phyloP scores from a whole-genome alignment of 495 filamentous ascomycete species.

The Aspergillus hancockii region DNA sequence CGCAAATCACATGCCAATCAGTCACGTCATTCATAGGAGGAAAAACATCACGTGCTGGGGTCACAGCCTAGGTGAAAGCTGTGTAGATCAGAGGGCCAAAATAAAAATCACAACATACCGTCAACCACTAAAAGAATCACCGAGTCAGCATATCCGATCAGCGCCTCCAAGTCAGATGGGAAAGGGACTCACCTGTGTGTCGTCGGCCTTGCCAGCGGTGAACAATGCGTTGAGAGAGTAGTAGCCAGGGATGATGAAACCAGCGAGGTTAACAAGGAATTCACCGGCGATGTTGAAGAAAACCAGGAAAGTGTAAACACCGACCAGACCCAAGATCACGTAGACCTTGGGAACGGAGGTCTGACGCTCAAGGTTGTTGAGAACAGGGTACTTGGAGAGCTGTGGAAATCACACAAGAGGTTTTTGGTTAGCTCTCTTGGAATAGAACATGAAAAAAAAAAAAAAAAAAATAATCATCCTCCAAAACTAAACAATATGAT shows the following conservation, averaged over 20 bases:
- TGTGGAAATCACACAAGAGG: slow-evolving; percentile 33
- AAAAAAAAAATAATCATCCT: not conserved
- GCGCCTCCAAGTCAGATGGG: not conserved
- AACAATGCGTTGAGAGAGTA: slow-evolving; percentile 93
- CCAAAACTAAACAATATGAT: not conserved
- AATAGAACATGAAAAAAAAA: not conserved
- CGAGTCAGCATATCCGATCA: slow-evolving; percentile 14
- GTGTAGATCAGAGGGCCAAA: not conserved
- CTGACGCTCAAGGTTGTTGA: slow-evolving; percentile 97
- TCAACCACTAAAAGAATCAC: slow-evolving; percentile 57
- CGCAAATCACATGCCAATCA: slow-evolving; percentile 22
- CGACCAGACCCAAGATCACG: slow-evolving; percentile 78
- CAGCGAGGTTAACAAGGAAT: slow-evolving; percentile 94
- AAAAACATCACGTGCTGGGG: slow-evolving; percentile 23
- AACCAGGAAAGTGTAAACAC: slow-evolving; percentile 96
- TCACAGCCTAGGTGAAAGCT: slow-evolving; percentile 7
- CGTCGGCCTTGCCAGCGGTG: slow-evolving; percentile 75
- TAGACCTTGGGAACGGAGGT: slow-evolving; percentile 96
- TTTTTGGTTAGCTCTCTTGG: slow-evolving; percentile 6
- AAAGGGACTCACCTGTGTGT: slow-evolving; percentile 71
- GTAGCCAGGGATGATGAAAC: slow-evolving; percentile 92
- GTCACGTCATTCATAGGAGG: slow-evolving; percentile 5
- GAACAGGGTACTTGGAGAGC: slow-evolving; percentile 93
- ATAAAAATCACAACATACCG: slow-evolving; percentile 52
- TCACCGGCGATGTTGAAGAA: slow-evolving; percentile 99